Base-by-base conservation (phyloP, 192 early-diverging fungal species). In the Coemansia sp. region DNA sequence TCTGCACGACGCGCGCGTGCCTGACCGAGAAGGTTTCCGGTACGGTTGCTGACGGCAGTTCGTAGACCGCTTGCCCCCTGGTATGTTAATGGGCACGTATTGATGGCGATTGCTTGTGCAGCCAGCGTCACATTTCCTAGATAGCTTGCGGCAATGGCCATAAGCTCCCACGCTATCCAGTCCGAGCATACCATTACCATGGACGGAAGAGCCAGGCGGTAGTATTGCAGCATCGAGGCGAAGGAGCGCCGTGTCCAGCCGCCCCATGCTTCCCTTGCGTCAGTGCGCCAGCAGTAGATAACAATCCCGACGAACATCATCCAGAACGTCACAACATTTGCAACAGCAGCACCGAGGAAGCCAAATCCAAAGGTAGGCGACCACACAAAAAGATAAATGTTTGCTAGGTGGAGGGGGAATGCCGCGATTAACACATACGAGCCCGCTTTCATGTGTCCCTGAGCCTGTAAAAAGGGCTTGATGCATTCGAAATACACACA, bases 391-490 rank as follows among this genome's bases (percentile, higher is more conserved):
- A 64, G 12, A 35, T 73, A 73, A 52, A 51, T 78, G 49, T 63
- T 70, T 43, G 61, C 21, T n/a, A 66, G 11, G 46, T 80, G 77
- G 10, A 80, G 8, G 3, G 77, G 77, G n/a, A 73, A 36, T 5
- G 70, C 72, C 1, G 63, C 33, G 0, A 53, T 30, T 64, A 73
- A 61, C 7, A 80, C 69, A 59, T 53, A 68, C 3, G 77, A 75
- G 21, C 83, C 83, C 0, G 93, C 93, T 35, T 89, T 83, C 96
- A 98, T 96, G 67, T 90, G 89, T 59, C 92, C 94, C 81, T 98
- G 96, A 0, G 90, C 88, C 75, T 96, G 92, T 18, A 95, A 75
- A 68, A 86, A 96, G 35, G 92, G 84, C 66, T 93, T 91, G 26
- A 94, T 73, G 64, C 90, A 92, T 64, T 96, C 94, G 84, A 91